Conservation (phyloP, 352 stramenopile genomes). For the Phytophthora boehmeriae region DNA sequence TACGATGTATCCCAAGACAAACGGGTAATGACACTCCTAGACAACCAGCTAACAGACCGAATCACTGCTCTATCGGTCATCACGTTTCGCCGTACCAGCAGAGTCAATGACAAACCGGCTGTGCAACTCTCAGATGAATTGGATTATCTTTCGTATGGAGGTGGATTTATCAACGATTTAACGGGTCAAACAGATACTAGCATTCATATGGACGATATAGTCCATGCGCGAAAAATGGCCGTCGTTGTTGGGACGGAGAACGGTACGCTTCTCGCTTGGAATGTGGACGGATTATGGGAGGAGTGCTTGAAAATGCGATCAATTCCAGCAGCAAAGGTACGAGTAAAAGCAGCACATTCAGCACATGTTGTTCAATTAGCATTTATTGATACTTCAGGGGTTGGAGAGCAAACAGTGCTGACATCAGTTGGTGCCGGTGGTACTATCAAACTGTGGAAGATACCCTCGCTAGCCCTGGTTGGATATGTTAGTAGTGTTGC, state of each 20-base stretch:
- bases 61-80: conserved; percentile 41
- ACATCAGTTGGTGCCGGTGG: conserved; percentile 57
- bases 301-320: conserved; percentile 6
- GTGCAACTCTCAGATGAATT: conserved; percentile 2
- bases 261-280: conserved; percentile 49
- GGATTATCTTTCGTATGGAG: conserved; percentile 10
- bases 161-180: background rate
- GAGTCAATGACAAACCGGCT: background rate
- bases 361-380: conserved; percentile 55
- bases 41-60: conserved; percentile 45
- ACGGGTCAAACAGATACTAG: background rate
- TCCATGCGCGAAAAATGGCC: conserved; percentile 3
- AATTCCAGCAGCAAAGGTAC: conserved; percentile 30
- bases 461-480: conserved; percentile 40
- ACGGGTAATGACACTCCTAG: conserved; percentile 48
- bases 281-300: conserved; percentile 9
- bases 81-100: conserved; percentile 7
- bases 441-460: conserved; percentile 67
- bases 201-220: background rate
- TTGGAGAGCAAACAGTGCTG: conserved; percentile 16
- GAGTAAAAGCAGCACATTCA: conserved; percentile 40
- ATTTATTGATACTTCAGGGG: conserved; percentile 7
- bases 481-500: conserved; percentile 46
- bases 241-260: conserved; percentile 46
- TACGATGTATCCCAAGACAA: conserved; percentile 25